Conservation (phyloP, 2,329 filamentous ascomycete genomes). For the Alternaria conjuncta region DNA sequence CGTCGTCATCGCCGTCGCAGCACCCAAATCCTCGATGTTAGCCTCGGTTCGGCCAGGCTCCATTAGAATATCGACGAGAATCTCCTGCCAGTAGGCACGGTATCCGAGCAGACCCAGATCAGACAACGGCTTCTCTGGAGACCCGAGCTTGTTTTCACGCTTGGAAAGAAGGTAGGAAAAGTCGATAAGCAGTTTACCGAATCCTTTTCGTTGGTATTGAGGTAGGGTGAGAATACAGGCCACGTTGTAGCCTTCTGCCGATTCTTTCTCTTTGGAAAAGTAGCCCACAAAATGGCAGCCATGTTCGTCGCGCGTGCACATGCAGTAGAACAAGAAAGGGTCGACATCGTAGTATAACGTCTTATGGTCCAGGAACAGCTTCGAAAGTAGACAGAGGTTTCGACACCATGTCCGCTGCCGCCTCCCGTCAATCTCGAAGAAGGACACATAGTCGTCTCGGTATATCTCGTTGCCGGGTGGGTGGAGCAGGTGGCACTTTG, state of each 20-base stretch:
- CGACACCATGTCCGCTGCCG: slow-evolving; percentile 96
- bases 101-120: slow-evolving; percentile 94
- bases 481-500: slow-evolving; percentile 89
- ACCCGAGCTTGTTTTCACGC: slow-evolving; percentile 92
- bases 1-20: slow-evolving; percentile 89
- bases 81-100: slow-evolving; percentile 96
- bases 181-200: slow-evolving; percentile 90
- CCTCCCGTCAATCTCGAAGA: slow-evolving; percentile 96
- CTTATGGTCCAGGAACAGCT: slow-evolving; percentile 97
- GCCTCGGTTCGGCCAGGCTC: slow-evolving; percentile 68
- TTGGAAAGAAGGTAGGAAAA: slow-evolving; percentile 98
- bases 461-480: slow-evolving; percentile 99
- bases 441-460: slow-evolving; percentile 89
- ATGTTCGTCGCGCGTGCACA: slow-evolving; percentile 86
- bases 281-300: slow-evolving; percentile 98
- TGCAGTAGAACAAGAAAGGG: slow-evolving; percentile 97
- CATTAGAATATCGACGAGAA: slow-evolving; percentile 85
- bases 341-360: slow-evolving; percentile 99
- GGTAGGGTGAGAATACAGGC: slow-evolving; percentile 97
- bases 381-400: slow-evolving; percentile 91
- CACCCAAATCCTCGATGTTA: slow-evolving; percentile 85
- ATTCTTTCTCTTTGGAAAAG: slow-evolving; percentile 98
- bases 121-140: slow-evolving; percentile 93
- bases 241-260: slow-evolving; percentile 94
- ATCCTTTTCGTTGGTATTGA: slow-evolving; percentile 94